A percentile compares a stretch with the other conserved stretches of the same genome.
These are phyloP conservation scores for Hsuehochloa calcarea DNA, from an alignment of 176 grass and related monocot species.

Conservation along the genomic window DNA sequence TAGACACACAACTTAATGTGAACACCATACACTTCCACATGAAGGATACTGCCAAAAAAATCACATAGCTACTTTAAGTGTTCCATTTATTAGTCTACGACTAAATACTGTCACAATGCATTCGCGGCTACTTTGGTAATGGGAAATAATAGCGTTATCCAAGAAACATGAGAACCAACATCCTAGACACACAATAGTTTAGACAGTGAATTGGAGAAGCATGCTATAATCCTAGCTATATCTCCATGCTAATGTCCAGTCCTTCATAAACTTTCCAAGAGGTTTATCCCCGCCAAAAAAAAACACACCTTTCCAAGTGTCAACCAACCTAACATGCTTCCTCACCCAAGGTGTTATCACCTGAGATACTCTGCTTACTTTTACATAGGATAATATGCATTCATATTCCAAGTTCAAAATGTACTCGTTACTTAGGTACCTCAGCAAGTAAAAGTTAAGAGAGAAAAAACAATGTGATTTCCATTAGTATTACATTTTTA, in stretches of 20 bases:
- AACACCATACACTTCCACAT: background rate
- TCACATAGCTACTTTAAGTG: background rate
- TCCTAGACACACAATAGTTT: background rate
- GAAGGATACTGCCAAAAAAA: constrained; percentile 18
- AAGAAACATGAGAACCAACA: background rate
- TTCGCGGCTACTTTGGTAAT: background rate
- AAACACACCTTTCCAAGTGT: background rate
- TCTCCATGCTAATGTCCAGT: background rate
- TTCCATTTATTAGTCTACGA: background rate
- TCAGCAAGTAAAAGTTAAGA: background rate
- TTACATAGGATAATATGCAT: background rate
- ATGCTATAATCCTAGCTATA: background rate
- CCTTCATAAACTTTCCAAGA: constrained; percentile 8
- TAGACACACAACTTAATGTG: constrained; percentile 4
- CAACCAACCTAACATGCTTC: constrained; percentile 15
- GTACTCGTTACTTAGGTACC: background rate
- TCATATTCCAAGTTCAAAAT: background rate
- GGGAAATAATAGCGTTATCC: background rate
- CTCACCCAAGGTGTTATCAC: background rate
- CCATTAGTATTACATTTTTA: background rate
- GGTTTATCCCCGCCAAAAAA: background rate
- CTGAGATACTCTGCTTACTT: background rate
- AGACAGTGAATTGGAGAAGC: background rate
- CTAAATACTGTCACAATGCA: background rate
- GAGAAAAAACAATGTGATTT: background rate